Percentiles rank a stretch among this genome's conserved stretches.
Conservation (phyloP, 345 rosid species). For the Noccaea caerulescens region DNA sequence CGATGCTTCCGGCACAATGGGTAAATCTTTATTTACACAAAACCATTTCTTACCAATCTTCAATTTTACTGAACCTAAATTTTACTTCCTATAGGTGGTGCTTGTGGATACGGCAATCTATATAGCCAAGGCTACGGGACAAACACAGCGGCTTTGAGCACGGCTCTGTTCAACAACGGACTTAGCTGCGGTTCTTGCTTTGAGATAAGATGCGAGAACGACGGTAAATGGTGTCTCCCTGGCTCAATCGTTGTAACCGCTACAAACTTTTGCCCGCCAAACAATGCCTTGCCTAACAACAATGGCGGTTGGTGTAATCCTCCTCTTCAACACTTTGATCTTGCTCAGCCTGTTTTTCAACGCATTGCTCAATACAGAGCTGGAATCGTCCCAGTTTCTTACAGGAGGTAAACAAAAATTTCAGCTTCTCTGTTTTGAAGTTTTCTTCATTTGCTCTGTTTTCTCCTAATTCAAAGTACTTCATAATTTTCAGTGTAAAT, state of each 20-base stretch:
- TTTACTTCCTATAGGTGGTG: slow-evolving; percentile 54
- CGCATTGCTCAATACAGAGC: slow-evolving; percentile 61
- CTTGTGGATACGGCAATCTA: slow-evolving; percentile 71
- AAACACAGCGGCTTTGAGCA: slow-evolving; percentile 68
- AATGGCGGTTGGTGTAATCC: slow-evolving; percentile 79
- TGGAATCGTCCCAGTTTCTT: slow-evolving; percentile 63
- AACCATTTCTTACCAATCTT: neutral
- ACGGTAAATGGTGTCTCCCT: slow-evolving; percentile 62
- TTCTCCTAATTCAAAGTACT: neutral
- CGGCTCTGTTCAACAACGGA: slow-evolving; percentile 62
- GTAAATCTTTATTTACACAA: slow-evolving; percentile 38
- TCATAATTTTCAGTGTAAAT: neutral
- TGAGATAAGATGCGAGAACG: slow-evolving; percentile 60
- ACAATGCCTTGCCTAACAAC: slow-evolving; percentile 55
- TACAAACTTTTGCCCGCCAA: slow-evolving; percentile 72
- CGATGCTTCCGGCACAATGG: slow-evolving; percentile 93
- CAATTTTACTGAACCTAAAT: neutral
- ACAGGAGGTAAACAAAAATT: slow-evolving; percentile 46
- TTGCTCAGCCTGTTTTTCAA: slow-evolving; percentile 64
- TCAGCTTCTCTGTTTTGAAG: slow-evolving; percentile 1
- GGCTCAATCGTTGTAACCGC: slow-evolving; percentile 59
- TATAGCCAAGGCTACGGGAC: slow-evolving; percentile 69
- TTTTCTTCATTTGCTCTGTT: slow-evolving; percentile 19
- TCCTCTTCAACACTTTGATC: slow-evolving; percentile 66
- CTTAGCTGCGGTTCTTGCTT: slow-evolving; percentile 71